These are phyloP conservation scores for Pachyrhizus erosus DNA, from an alignment of 306 rosid genomes.

Conservation along the genomic window DNA sequence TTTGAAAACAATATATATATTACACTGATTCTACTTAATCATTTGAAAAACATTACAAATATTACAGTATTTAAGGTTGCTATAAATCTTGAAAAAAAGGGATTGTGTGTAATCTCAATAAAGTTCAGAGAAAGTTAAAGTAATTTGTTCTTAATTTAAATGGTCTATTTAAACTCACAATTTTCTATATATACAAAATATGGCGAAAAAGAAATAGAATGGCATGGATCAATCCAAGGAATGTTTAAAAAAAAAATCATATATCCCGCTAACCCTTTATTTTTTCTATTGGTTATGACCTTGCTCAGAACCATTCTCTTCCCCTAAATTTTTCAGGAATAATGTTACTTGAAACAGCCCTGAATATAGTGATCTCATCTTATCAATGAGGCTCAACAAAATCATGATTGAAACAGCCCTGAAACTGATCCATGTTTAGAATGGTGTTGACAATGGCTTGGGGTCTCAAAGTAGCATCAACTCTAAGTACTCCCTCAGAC, in stretches of 20 bases:
- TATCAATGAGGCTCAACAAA: conserved; percentile 1
- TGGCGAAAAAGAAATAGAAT: neutral
- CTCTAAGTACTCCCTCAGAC: conserved; percentile 62
- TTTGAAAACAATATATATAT: too few species aligned
- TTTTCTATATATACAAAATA: neutral
- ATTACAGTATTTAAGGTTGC: too few species aligned
- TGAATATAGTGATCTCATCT: neutral
- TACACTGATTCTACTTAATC: too few species aligned
- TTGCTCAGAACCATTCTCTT: neutral
- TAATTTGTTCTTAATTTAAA: too few species aligned
- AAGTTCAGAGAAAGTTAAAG: too few species aligned
- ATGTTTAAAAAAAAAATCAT: neutral
- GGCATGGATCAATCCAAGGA: neutral
- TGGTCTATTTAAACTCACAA: neutral
- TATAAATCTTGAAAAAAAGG: too few species aligned
- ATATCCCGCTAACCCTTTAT: neutral
- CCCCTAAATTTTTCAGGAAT: too few species aligned
- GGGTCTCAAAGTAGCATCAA: conserved; percentile 67
- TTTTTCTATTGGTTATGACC: neutral
- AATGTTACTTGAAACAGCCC: neutral
- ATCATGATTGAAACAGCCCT: conserved; percentile 29
- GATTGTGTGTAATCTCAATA: too few species aligned
- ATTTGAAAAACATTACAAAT: too few species aligned
- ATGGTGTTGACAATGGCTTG: conserved; percentile 50
- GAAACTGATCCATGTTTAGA: conserved; percentile 19